These are phyloP conservation scores for Medicago ruthenica DNA, from an alignment of 306 rosid species.

Conservation along the genomic window DNA sequence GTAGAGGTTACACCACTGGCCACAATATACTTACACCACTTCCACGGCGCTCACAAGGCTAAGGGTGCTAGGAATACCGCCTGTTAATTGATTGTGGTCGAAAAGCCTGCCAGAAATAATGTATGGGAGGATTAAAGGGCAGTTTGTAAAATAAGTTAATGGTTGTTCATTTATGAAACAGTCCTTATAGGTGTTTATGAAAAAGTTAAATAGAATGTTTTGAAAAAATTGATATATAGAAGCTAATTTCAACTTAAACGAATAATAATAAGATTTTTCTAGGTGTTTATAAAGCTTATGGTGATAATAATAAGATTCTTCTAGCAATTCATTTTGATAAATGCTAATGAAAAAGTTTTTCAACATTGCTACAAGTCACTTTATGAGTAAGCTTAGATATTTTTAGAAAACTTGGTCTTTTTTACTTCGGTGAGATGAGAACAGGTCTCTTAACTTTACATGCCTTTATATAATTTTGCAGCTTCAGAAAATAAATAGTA, in stretches of 20 bases:
- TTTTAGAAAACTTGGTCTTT: no score
- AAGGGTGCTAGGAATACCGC: slow-evolving; percentile 58
- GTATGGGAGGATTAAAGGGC: not conserved
- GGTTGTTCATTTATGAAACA: not conserved
- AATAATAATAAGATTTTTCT: no score
- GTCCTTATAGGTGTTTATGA: not conserved
- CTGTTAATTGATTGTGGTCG: slow-evolving; percentile 52
- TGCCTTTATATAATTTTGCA: no score
- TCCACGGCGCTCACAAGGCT: slow-evolving; percentile 50
- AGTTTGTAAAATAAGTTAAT: not conserved
- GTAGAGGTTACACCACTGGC: slow-evolving; percentile 1
- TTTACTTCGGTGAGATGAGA: no score
- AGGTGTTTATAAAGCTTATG: not conserved
- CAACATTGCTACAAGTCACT: no score
- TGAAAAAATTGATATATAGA: not conserved
- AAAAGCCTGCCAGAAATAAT: slow-evolving; percentile 59
- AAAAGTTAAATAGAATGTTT: not conserved
- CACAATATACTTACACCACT: slow-evolving; percentile 69
- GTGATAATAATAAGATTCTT: no score
- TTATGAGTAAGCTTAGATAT: no score
- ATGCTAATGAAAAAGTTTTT: no score
- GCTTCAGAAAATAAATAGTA: no score
- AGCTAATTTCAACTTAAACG: not conserved
- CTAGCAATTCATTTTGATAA: no score
- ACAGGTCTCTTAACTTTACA: no score